Percentiles rank a stretch among this genome's conserved stretches.
phyloP scores from a whole-genome alignment of 2,329 filamentous ascomycete species.

The Didymella exigua region DNA sequence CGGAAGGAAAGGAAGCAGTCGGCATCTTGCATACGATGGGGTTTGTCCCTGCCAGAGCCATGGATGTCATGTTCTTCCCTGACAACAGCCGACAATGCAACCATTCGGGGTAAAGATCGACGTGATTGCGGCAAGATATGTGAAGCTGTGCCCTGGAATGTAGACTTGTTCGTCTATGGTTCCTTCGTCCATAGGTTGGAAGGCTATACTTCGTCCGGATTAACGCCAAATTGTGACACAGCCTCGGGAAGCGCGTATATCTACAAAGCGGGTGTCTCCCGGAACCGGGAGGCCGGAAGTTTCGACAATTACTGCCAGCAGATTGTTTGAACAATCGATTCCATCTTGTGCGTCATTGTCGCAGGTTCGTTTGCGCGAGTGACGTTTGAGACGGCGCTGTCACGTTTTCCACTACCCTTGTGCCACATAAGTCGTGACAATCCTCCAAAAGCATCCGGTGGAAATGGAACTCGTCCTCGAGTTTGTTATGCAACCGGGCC shows the following conservation, averaged over 20 bases:
- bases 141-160: slow-evolving; percentile 15
- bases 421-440: neutral
- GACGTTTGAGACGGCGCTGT: neutral
- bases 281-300: neutral
- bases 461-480: neutral
- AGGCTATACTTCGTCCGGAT: neutral
- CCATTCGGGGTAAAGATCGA: neutral
- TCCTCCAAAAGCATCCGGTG: neutral
- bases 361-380: neutral
- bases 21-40: slow-evolving; percentile 13
- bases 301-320: neutral
- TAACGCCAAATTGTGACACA: slow-evolving; percentile 8
- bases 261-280: slow-evolving; percentile 13
- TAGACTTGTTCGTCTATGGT: neutral
- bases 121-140: slow-evolving; percentile 10
- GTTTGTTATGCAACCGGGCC: neutral
- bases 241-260: neutral
- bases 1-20: slow-evolving; percentile 13
- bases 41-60: neutral
- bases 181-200: neutral
- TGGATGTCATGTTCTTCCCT: slow-evolving; percentile 2
- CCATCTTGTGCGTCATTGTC: neutral
- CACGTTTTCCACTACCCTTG: neutral
- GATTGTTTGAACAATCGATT: neutral
- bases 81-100: slow-evolving; percentile 11